Evolutionary conservation across 2,329 filamentous ascomycete genomes (phyloP), one percentile per base, ranked within the genome.

Genomic region (Lachnellula suecica): DNA sequence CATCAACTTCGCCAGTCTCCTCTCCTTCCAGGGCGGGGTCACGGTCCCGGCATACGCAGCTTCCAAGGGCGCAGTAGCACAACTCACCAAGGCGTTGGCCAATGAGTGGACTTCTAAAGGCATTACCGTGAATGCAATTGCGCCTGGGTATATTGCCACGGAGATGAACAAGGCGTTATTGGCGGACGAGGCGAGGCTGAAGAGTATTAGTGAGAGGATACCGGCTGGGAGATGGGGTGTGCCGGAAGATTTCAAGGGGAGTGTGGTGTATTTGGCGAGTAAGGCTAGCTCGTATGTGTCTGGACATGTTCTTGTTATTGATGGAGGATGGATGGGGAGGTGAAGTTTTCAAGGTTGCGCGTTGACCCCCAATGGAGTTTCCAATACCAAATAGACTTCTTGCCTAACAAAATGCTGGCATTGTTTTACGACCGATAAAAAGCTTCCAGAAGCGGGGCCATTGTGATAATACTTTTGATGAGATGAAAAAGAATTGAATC

Each of bases 301-400:
- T 60, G 91, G 91, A 0, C 89, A 96, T 71, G 76, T 91, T 4
- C 67, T 96, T 61, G 86, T 88, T 23, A 89, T 96, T 43, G 92
- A 96, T 71, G 91, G 91, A 7, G 91, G 91, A 10, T 96, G 90
- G 91, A 95, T 96, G 91, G 91, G 89, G 1, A 78, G 90, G 76
- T 95, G 20, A 31, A 23, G 17, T 35, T n/a, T n/a, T n/a, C n/a
- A n/a, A n/a, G n/a, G n/a, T n/a, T n/a, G n/a, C n/a, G n/a, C n/a
- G n/a, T n/a, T n/a, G n/a, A n/a, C n/a, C n/a, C n/a, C n/a, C n/a
- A n/a, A n/a, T n/a, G n/a, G n/a, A n/a, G n/a, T n/a, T n/a, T n/a
- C n/a, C n/a, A n/a, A n/a, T n/a, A n/a, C n/a, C n/a, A n/a, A n/a
- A n/a, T n/a, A n/a, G n/a, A n/a, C n/a, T n/a, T n/a, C n/a, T n/a